Evolutionary conservation across 805 yeast genomes (phyloP).

Genomic region (Starmerella bacillaris): DNA sequence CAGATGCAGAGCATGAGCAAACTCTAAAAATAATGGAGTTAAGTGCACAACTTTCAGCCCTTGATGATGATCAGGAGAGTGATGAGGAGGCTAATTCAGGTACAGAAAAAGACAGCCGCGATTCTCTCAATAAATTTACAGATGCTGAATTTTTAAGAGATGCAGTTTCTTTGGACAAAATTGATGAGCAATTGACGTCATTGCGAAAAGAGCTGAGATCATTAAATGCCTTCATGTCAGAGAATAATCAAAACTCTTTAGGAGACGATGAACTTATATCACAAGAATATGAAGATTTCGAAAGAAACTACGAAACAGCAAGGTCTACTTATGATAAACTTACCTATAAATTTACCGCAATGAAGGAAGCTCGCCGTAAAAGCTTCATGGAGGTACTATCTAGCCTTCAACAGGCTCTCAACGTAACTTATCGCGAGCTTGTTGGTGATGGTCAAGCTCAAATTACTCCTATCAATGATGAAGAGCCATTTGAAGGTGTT

Average conservation of each 20-base stretch:
- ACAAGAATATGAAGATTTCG: slow-evolving; percentile 2
- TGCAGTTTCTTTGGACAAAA: background rate
- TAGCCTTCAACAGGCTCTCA: slow-evolving; percentile 58
- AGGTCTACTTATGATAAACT: slow-evolving; percentile 22
- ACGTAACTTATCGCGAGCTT: slow-evolving; percentile 64
- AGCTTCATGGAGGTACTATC: slow-evolving; percentile 54
- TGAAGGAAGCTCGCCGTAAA: slow-evolving; percentile 42
- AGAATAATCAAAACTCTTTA: background rate
- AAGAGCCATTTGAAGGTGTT: slow-evolving; percentile 78
- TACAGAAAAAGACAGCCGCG: no score
- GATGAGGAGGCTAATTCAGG: background rate
- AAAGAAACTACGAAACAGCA: slow-evolving; percentile 33
- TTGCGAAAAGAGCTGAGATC: background rate
- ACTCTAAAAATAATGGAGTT: slow-evolving; percentile 4
- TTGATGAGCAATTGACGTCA: background rate
- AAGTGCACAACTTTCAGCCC: slow-evolving; percentile 1
- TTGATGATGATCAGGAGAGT: slow-evolving; percentile 1
- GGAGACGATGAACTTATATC: background rate
- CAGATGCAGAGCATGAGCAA: slow-evolving; percentile 10
- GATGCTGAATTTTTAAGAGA: background rate
- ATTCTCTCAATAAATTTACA: background rate
- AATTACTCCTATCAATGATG: slow-evolving; percentile 69
- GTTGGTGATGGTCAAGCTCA: slow-evolving; percentile 65
- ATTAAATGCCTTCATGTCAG: background rate
- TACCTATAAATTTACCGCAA: slow-evolving; percentile 30